Base-by-base conservation (phyloP, 108 stramenopile genomes). In the Conticribra weissflogii region DNA sequence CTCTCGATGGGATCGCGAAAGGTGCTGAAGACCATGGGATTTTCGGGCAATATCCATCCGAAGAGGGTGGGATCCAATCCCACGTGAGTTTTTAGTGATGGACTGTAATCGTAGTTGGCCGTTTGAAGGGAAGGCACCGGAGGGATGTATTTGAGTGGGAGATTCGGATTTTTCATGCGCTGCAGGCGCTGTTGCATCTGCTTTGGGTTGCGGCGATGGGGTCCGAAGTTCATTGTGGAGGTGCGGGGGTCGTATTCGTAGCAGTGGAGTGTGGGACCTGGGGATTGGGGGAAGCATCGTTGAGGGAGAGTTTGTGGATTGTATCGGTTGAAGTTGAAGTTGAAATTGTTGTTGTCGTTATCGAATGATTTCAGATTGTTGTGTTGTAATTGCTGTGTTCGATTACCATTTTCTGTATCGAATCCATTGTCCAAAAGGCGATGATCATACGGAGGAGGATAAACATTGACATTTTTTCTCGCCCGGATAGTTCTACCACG, bases 1-100 rank as follows among this genome's bases (percentile, higher is more conserved):
- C 71, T 31, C 5, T 63, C 71, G 24, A 62, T 33, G 30, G 71
- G 71, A 46, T 71, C 71, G 3, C 71, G 60, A 45, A 71, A 71
- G 0, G 71, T 71, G 16, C 52, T 54, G 41, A 63, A 71, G 0
- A 71, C 60, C 60, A 71, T 71, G 7, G 71, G 71, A 18, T 25
- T 34, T 17, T 32, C 0, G 3, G 71, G 71, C 17, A 71, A 18
- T 4, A 71, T 18, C 71, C 71, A 71, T 7, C 71, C 71, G 45
- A 71, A 62, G 29, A 71, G 22, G n/a, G 60, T 60, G 16, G 61
- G 27, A 45, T 71, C 71, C 2, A 71, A 44, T 12, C 60, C 71
- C 2, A 71, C 71, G 30, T 71, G 71, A 9, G 71, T 71, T 4
- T 51, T 61, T 8, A 63, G 18, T 9, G 30, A 31, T 29, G 71